These are phyloP conservation scores for Elasticomyces elasticus DNA, from an alignment of 495 filamentous ascomycete species.

Conservation along the genomic window DNA sequence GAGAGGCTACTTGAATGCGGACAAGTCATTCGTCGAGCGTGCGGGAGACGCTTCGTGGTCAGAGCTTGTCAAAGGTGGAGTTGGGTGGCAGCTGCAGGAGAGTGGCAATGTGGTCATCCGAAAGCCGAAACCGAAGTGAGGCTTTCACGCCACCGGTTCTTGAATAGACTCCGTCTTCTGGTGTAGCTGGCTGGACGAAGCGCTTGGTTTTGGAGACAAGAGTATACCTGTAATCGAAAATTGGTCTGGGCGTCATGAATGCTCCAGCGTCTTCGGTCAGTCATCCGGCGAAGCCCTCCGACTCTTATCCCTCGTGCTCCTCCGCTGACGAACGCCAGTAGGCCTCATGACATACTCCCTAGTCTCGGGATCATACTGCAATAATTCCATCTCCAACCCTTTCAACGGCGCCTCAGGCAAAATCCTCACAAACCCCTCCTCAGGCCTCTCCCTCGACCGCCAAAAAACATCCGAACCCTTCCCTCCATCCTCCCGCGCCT, in stretches of 20 bases:
- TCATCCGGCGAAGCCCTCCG: not conserved
- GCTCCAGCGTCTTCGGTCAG: not conserved
- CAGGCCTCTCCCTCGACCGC: conserved; percentile 19
- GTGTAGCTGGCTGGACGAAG: too few relatives aligned
- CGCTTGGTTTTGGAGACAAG: too few relatives aligned
- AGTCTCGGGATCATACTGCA: conserved; percentile 27
- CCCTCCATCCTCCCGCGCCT: conserved; percentile 17
- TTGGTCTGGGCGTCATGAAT: too few relatives aligned
- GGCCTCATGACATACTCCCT: conserved; percentile 30
- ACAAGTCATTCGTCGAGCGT: conserved; percentile 53
- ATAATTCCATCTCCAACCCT: conserved; percentile 29
- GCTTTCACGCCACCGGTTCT: not conserved
- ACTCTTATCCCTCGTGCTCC: conserved; percentile 4
- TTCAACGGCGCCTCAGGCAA: conserved; percentile 33
- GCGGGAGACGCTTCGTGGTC: conserved; percentile 57
- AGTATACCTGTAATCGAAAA: too few relatives aligned
- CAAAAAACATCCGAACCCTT: conserved; percentile 28
- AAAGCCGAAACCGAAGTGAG: conserved; percentile 22
- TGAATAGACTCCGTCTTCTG: too few relatives aligned
- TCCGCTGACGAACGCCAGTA: conserved; percentile 16
- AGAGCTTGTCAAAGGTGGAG: conserved; percentile 53
- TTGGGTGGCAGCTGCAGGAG: conserved; percentile 59
- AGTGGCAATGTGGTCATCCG: conserved; percentile 20
- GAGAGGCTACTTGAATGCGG: conserved; percentile 64
- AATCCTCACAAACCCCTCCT: conserved; percentile 20